Evolutionary conservation across 257 asterid species (phyloP), one percentile per base, ranked within the genome.

Genomic region (Dorcoceras hygrometricum): DNA sequence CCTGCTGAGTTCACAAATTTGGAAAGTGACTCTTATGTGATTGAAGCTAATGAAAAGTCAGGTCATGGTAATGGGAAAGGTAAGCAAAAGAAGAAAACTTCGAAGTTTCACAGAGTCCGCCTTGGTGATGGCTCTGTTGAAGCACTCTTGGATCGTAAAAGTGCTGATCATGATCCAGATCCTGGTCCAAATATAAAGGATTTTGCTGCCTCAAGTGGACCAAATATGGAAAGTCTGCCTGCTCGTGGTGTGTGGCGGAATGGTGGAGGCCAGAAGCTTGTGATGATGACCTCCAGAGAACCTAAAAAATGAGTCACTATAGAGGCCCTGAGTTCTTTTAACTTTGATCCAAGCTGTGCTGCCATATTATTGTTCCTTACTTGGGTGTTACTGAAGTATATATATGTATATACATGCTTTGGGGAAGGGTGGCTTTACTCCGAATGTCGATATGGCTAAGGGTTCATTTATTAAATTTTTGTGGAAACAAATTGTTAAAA

Each of bases 241-340:
- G 86, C 68, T 27, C 93, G 81, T 14, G 93, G 97, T 24, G 95
- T 79, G 69, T 90, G 99, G 99, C 82, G 80, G 72, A 86, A 80
- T 53, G 87, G 92, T 29, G 97, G 99, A n/a, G 97, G 95, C 59
- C 95, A 88, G 74, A 88, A 77, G 82, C 89, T 94, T 58, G 70
- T 90, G 46, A 57, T 85, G 22, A 62, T 27, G 59, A 72, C 76
- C 72, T 69, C 84, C 46, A 77, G 71, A 77, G 83, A 74, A 61
- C 70, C 82, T 22, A 87, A 68, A 74, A 83, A 73, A 29, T 73
- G 79, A 78, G 55, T 67, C 66, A 9, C 58, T 58, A 32, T n/a
- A 6, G 24, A 20, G 59, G 64, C 46, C 14, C 25, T 43, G 43
- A 34, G 70, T 48, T 62, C 68, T 55, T 57, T 22, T 22, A 32